These are phyloP conservation scores for Leccinum cinnamomeum DNA, from an alignment of 1,284 basidiomycete genomes.

Conservation along the genomic window DNA sequence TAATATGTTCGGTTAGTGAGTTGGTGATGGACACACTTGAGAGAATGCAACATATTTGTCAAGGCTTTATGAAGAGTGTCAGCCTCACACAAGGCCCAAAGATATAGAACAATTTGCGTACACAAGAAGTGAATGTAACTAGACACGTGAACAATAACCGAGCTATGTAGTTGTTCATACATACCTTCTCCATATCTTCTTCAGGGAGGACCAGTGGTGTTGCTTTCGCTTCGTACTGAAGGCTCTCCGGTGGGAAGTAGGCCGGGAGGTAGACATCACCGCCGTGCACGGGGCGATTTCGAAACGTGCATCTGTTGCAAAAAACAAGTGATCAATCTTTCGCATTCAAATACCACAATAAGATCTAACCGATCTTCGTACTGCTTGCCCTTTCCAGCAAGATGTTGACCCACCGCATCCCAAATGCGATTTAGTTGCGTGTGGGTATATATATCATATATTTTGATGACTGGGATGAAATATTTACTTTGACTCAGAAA, in stretches of 20 bases:
- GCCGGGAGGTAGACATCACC: conserved; percentile 48
- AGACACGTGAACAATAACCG: conserved; percentile 8
- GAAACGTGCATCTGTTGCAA: conserved; percentile 43
- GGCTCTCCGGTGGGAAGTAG: conserved; percentile 37
- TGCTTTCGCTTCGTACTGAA: conserved; percentile 1
- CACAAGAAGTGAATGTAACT: conserved; percentile 41
- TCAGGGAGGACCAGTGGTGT: conserved; percentile 20
- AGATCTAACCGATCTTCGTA: conserved; percentile 46
- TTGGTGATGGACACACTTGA: conserved; percentile 34
- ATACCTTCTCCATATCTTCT: conserved; percentile 25
- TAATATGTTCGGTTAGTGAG: background rate
- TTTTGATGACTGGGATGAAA: conserved; percentile 46
- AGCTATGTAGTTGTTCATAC: conserved; percentile 6
- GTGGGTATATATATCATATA: conserved; percentile 68
- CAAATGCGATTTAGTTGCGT: conserved; percentile 58
- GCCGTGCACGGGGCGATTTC: conserved; percentile 37
- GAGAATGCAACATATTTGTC: conserved; percentile 69
- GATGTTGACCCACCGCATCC: conserved; percentile 54
- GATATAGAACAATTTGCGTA: too few species aligned
- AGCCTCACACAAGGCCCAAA: background rate
- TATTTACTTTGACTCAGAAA: background rate
- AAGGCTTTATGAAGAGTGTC: conserved; percentile 40
- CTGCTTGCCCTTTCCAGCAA: conserved; percentile 52
- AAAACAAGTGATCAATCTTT: conserved; percentile 1
- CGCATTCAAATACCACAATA: background rate